A percentile compares a stretch with the other conserved stretches of the same genome.
Conservation (phyloP, 83 land plant species). For the Picea mariana region DNA sequence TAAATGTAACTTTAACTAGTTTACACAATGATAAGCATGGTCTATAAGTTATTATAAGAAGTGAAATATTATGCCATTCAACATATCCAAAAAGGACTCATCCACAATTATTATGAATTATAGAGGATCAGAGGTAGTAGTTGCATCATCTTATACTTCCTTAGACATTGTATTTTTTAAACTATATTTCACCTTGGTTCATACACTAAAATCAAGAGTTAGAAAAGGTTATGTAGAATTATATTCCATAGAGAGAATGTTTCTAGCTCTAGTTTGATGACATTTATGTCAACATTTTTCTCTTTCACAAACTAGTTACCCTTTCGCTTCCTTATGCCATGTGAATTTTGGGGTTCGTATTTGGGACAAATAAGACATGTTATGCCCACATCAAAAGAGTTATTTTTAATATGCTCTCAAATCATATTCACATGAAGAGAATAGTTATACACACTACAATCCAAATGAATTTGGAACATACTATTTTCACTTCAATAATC, state of each 20-base stretch:
- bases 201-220: background rate
- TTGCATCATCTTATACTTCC: background rate
- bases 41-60: background rate
- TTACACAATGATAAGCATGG: background rate
- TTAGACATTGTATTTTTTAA: background rate
- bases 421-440: background rate
- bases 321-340: background rate
- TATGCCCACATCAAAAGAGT: background rate
- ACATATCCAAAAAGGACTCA: background rate
- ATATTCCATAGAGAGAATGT: background rate
- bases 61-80: background rate
- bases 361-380: background rate
- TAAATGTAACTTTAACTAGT: background rate
- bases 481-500: background rate
- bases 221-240: background rate
- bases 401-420: background rate
- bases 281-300: background rate
- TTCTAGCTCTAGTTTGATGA: background rate
- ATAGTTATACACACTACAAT: background rate
- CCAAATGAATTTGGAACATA: background rate
- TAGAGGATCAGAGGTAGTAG: background rate
- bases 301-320: background rate
- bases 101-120: background rate
- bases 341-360: background rate
- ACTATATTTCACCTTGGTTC: background rate